These are phyloP conservation scores for Lycium barbarum DNA, from an alignment of 257 asterid genomes.

Conservation along the genomic window DNA sequence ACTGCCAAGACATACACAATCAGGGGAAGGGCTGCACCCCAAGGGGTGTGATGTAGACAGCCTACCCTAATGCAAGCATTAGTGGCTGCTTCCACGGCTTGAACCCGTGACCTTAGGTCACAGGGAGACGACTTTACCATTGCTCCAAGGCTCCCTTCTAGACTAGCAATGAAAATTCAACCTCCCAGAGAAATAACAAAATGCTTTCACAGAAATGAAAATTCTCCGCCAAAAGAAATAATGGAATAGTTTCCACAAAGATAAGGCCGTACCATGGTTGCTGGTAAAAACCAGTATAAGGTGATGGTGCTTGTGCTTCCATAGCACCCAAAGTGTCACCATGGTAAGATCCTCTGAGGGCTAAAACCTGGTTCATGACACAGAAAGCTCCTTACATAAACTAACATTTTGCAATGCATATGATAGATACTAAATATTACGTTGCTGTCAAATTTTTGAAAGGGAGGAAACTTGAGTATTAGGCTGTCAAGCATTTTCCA, in stretches of 20 bases:
- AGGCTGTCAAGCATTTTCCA: background rate
- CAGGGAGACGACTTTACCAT: too few species aligned
- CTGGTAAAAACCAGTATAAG: conserved; percentile 94
- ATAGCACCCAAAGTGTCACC: conserved; percentile 99
- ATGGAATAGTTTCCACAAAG: background rate
- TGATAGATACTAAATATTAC: background rate
- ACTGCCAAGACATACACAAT: background rate
- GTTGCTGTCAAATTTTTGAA: background rate
- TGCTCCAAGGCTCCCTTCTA: too few species aligned
- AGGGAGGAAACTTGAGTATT: background rate
- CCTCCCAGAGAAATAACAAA: conserved; percentile 9
- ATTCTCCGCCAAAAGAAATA: background rate
- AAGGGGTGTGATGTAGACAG: too few species aligned
- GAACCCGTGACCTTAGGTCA: too few species aligned
- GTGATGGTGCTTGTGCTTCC: conserved; percentile 99
- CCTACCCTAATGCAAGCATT: too few species aligned
- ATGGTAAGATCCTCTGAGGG: conserved; percentile 94
- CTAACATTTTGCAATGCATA: conserved; percentile 15
- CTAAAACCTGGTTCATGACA: conserved; percentile 71
- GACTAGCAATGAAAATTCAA: background rate
- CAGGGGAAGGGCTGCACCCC: too few species aligned
- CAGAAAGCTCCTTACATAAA: conserved; percentile 28
- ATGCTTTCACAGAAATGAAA: background rate
- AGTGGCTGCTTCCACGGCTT: too few species aligned
- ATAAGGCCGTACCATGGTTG: conserved; percentile 84